These are phyloP conservation scores for Coelastrella sp. DNA, from an alignment of 139 green algal species.

Conservation along the genomic window DNA sequence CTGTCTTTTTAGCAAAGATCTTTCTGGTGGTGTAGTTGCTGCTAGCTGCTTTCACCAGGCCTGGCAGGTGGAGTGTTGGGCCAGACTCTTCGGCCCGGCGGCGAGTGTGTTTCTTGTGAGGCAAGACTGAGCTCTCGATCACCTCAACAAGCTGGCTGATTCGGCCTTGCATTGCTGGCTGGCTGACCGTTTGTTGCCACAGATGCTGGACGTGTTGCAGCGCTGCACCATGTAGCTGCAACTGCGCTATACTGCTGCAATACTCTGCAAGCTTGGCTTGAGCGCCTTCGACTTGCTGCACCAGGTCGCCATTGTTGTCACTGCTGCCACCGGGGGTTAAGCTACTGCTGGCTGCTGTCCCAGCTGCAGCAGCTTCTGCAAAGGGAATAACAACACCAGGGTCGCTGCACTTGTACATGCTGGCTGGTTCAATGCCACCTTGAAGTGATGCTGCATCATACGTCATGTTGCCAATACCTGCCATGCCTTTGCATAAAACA, in stretches of 20 bases:
- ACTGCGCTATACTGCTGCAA: constrained; percentile 12
- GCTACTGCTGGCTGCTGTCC: too few species aligned
- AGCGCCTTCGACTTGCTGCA: not conserved
- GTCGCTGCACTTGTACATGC: constrained; percentile 7
- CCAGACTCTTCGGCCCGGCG: constrained; percentile 41
- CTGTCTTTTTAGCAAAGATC: constrained; percentile 55
- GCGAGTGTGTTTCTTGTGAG: constrained; percentile 56
- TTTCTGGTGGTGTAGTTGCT: constrained; percentile 58
- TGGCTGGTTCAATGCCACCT: not conserved
- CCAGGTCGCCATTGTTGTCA: too few species aligned
- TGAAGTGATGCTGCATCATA: constrained; percentile 19
- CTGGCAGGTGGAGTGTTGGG: constrained; percentile 54
- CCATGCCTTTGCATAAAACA: constrained; percentile 4
- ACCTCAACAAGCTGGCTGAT: constrained; percentile 46
- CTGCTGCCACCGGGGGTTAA: too few species aligned
- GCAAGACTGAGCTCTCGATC: constrained; percentile 50
- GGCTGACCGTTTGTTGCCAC: constrained; percentile 1
- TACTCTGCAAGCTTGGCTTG: not conserved
- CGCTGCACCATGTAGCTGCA: not conserved
- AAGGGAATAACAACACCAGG: not conserved
- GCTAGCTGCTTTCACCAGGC: constrained; percentile 56
- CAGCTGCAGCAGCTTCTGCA: constrained; percentile 9
- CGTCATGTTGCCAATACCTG: not conserved
- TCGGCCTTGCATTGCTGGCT: not conserved
- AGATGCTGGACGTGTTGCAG: constrained; percentile 7